Percentiles rank a stretch among this genome's conserved stretches.
Conservation (phyloP, 83 land plant species). For the Larix sibirica region DNA sequence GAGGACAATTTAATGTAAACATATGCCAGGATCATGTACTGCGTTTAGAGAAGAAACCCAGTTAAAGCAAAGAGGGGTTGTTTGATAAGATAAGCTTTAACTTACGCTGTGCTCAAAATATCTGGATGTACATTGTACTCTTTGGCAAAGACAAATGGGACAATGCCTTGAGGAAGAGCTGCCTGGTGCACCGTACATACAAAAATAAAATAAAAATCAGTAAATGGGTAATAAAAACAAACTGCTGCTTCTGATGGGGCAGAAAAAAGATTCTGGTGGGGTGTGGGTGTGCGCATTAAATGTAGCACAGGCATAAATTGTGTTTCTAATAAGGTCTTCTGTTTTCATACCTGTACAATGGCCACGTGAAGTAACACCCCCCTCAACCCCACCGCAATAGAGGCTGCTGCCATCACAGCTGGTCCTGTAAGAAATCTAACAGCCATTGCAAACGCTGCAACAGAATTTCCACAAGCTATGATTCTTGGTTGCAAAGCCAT, state of each 20-base stretch:
- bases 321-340: not conserved
- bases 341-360: constrained; percentile 65
- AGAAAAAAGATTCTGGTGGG: not conserved
- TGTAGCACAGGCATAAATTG: not conserved
- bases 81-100: not conserved
- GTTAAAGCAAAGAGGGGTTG: not conserved
- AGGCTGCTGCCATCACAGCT: constrained; percentile 88
- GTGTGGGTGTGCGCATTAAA: not conserved
- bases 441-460: constrained; percentile 73
- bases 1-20: too few relatives aligned
- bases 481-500: constrained; percentile 76
- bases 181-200: constrained; percentile 18
- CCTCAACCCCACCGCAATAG: constrained; percentile 65
- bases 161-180: constrained; percentile 50
- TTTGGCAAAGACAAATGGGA: constrained; percentile 39
- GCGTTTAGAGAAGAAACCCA: too few relatives aligned
- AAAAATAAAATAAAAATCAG: not conserved
- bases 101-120: constrained; percentile 39
- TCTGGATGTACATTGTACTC: constrained; percentile 43
- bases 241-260: not conserved
- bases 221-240: not conserved
- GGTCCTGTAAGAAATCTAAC: constrained; percentile 80
- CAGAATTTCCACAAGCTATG: constrained; percentile 78
- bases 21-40: too few relatives aligned
- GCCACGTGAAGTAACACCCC: constrained; percentile 67